A percentile compares a stretch with the other conserved stretches of the same genome.
Conservation (phyloP, 2,329 filamentous ascomycete genomes). For the Ophiostoma quercus region DNA sequence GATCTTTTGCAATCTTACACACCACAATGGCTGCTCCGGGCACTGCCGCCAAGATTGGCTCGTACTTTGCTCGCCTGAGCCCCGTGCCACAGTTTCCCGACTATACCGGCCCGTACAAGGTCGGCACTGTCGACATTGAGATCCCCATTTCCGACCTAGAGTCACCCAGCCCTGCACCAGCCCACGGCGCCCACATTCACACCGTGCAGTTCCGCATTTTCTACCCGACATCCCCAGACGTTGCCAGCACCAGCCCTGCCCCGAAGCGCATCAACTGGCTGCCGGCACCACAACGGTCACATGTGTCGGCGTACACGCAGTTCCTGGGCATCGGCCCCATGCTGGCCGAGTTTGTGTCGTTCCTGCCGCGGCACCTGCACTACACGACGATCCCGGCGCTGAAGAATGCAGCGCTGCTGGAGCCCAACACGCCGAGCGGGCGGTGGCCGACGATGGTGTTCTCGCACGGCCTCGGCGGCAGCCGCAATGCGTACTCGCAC, state of each 20-base stretch:
- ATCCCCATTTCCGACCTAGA: constrained; percentile 60
- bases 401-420: constrained; percentile 62
- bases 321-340: constrained; percentile 64
- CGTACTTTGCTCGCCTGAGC: constrained; percentile 53
- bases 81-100: constrained; percentile 67
- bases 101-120: constrained; percentile 71
- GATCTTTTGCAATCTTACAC: neutral
- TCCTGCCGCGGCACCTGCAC: constrained; percentile 65
- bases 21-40: constrained; percentile 2
- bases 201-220: constrained; percentile 79
- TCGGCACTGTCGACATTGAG: constrained; percentile 76
- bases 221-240: constrained; percentile 61
- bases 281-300: constrained; percentile 67
- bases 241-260: constrained; percentile 30
- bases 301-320: constrained; percentile 68
- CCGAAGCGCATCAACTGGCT: constrained; percentile 68
- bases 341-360: constrained; percentile 56
- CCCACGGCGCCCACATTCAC: constrained; percentile 53
- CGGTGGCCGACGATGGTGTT: constrained; percentile 81
- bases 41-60: constrained; percentile 37
- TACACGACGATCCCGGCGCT: constrained; percentile 67
- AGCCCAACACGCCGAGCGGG: constrained; percentile 42
- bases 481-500: constrained; percentile 80
- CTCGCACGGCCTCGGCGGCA: constrained; percentile 78
- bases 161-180: constrained; percentile 49